Conservation (phyloP, 805 yeast species). For the Saccharomycopsis vini region DNA sequence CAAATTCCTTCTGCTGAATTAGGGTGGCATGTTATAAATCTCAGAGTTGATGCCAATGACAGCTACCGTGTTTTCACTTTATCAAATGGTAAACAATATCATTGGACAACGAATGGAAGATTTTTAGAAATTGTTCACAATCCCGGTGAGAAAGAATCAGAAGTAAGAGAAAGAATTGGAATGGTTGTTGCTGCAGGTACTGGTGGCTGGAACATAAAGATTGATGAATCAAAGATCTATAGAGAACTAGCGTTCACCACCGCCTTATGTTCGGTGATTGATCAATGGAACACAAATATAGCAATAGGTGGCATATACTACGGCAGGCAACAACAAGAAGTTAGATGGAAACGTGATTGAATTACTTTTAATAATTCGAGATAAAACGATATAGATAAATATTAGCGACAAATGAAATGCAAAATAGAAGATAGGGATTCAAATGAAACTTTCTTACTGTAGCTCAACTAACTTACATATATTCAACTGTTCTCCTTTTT, state of each 20-base stretch:
- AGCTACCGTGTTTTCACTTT: constrained; percentile 51
- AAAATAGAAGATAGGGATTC: neutral
- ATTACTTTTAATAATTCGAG: too few relatives aligned
- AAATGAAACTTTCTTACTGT: neutral
- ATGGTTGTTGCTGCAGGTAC: constrained; percentile 44
- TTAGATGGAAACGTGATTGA: constrained; percentile 49
- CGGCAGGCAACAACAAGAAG: constrained; percentile 40
- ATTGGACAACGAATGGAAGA: constrained; percentile 56
- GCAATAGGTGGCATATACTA: constrained; percentile 59
- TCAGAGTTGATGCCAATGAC: constrained; percentile 53
- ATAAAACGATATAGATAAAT: neutral
- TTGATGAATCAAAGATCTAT: constrained; percentile 48
- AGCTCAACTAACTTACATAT: too few relatives aligned
- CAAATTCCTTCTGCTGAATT: constrained; percentile 42
- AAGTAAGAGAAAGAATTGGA: constrained; percentile 56
- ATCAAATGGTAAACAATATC: constrained; percentile 52
- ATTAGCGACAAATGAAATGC: neutral
- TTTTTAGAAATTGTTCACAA: constrained; percentile 50
- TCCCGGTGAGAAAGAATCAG: constrained; percentile 55
- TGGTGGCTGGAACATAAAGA: constrained; percentile 44
- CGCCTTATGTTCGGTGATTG: constrained; percentile 52
- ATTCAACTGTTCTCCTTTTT: too few relatives aligned
- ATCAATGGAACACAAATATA: constrained; percentile 57
- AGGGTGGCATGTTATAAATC: constrained; percentile 57
- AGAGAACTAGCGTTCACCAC: constrained; percentile 50